Base-by-base conservation (phyloP, 192 early-diverging fungal species). In the Coemansia sp. region DNA sequence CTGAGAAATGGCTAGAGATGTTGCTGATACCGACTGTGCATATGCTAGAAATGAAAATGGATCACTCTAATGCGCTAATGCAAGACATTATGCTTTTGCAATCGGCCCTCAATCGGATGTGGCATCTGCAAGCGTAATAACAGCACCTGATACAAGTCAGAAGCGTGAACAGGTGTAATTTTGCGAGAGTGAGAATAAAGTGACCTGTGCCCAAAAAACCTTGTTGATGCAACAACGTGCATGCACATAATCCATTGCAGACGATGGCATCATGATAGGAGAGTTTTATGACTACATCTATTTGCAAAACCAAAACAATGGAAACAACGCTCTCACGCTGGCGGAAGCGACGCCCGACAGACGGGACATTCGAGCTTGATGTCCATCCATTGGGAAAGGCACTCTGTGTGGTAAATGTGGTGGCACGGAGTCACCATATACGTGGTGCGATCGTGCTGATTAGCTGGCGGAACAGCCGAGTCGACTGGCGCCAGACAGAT, bases 361-460 rank as follows among this genome's bases (percentile, higher is more conserved):
- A 89, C 74, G 11, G 88, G 88, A 63, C 90, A 89, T 66, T 92
- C 91, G 22, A 92, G 78, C 69, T 91, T 92, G 54, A 91, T 87
- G 38, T 86, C 79, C 89, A 92, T 92, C 91, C 91, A 92, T 69
- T 76, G 63, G 54, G 36, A 43, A 29, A 93, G 80, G 66, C 92
- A 93, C 11, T 88, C 87, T 0, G 88, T 84, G 70, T 93, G 92
- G 73, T 90, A 93, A 36, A 92, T 60, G 56, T 93, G 92, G 22
- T 84, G 81, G 72, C 90, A 93, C 0, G 92, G 92, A 22, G 92
- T 93, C 33, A 92, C 68, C 88, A 92, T 92, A 50, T 93, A 90
- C 13, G 50, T 75, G 76, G n/a, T 73, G 38, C 55, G 76, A 50
- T 19, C 71, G 38, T 1, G 72, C 32, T 6, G 74, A 74, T 50